Evolutionary conservation across 2,329 filamentous ascomycete genomes (phyloP), one percentile per base, ranked within the genome.

Genomic region (Hypoxylon sp.): DNA sequence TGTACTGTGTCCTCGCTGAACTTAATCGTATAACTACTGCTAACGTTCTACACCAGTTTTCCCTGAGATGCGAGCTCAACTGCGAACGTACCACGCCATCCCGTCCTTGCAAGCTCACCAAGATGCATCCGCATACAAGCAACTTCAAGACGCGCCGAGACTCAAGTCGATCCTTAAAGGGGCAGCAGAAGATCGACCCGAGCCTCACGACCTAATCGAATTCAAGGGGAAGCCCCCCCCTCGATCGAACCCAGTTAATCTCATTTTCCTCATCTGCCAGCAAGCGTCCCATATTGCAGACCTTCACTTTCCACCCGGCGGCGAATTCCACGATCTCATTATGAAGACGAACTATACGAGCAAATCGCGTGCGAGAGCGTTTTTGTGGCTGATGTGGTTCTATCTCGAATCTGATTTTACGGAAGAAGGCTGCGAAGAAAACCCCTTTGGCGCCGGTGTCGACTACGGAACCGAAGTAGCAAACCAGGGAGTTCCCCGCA

Each of bases 321-420:
- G 90, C 70, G 96, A 99, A 78, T 98, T 99, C 78, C 97, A 97
- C 78, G 96, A 99, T 74, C 86, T 99, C 14, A 91, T 99, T 72
- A 98, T 98, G 94, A 90, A 93, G 75, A 90, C 90, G 1, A 91
- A 92, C 22, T 86, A 93, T 65, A 93, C 90, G 61, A 98, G 94
- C 78, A 81, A 84, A 70, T 97, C 93, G 66, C 88, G 96, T 67
- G 94, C 96, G 0, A 89, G 83, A 45, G 95, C 95, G 0, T 99
- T 99, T 72, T 81, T 99, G 18, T 99, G 96, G 96, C 83, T 99
- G 68, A 96, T 99, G 89, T 99, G 96, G 96, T 97, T 96, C 83
- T 98, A 99, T 75, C 85, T 99, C 16, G 96, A 99, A 77, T 97
- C 94, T 26, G 93, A 97, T 76, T 98, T 97, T 71, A 92, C 92